A percentile compares a stretch with the other conserved stretches of the same genome.
Evolutionary conservation across 192 early-diverging fungal genomes (phyloP).

Genomic region (Podila epigama): DNA sequence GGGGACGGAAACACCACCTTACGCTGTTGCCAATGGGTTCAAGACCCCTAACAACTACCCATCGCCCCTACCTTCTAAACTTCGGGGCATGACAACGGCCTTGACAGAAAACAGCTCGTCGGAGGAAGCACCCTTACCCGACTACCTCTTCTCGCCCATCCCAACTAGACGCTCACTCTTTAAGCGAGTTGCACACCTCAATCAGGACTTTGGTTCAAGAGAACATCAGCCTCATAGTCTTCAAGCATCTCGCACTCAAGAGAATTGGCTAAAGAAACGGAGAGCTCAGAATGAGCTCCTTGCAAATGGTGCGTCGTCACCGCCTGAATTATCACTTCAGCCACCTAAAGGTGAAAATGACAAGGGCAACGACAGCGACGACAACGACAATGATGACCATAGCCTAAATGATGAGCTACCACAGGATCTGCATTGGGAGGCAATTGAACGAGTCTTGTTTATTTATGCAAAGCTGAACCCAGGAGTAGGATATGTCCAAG

Average conservation of each 20-base stretch:
- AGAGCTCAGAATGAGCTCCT: not conserved
- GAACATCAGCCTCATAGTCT: constrained; percentile 49
- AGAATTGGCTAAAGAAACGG: constrained; percentile 18
- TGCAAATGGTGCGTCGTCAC: constrained; percentile 12
- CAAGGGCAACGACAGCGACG: not conserved
- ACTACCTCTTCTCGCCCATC: constrained; percentile 48
- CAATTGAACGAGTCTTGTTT: constrained; percentile 78
- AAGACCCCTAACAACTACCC: constrained; percentile 19
- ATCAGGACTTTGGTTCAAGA: constrained; percentile 65
- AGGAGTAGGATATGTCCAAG: constrained; percentile 87
- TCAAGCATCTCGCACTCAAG: constrained; percentile 18
- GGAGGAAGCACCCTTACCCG: constrained; percentile 11
- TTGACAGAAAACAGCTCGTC: constrained; percentile 6
- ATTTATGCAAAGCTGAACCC: constrained; percentile 83
- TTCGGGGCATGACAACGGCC: constrained; percentile 9
- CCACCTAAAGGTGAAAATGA: not conserved
- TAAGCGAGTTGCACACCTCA: constrained; percentile 69
- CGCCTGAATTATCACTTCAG: not conserved
- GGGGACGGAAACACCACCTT: constrained; percentile 21
- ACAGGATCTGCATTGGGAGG: constrained; percentile 80
- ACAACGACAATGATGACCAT: constrained; percentile 21
- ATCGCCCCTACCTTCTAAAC: constrained; percentile 12
- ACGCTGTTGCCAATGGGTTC: constrained; percentile 3
- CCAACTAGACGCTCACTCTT: constrained; percentile 64
- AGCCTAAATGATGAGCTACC: constrained; percentile 17